Conservation (phyloP, 306 rosid genomes). For the Lagenaria siceraria region DNA sequence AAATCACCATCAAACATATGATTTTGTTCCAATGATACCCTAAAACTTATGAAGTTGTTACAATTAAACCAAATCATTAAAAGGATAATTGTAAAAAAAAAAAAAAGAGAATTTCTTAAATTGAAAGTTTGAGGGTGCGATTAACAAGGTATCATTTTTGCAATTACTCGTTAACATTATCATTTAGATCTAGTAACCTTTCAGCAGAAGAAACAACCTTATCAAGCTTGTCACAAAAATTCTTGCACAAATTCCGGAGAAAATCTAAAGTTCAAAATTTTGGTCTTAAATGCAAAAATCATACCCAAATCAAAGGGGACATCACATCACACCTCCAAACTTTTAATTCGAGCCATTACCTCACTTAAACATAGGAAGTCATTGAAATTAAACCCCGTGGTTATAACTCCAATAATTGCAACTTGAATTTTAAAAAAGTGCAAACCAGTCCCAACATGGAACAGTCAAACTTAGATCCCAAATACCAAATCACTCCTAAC, state of each 20-base stretch:
- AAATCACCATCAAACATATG: not conserved
- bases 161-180: not conserved
- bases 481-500: not conserved
- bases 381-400: not conserved
- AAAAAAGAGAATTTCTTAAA: not conserved
- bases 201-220: slow-evolving; percentile 32
- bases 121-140: not conserved
- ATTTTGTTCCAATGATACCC: not conserved
- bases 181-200: not conserved
- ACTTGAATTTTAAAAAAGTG: not conserved
- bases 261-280: not conserved
- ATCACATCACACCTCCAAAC: not conserved
- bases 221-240: slow-evolving; percentile 35
- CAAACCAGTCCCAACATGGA: not conserved
- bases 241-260: not conserved
- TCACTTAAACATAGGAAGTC: not conserved
- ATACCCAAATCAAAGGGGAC: not conserved
- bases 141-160: not conserved
- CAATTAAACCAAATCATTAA: not conserved
- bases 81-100: not conserved
- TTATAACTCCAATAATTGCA: not conserved
- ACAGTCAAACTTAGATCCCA: not conserved
- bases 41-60: not conserved
- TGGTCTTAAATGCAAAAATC: not conserved
- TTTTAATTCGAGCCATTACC: not conserved